Percentiles rank a stretch among this genome's conserved stretches.
These are phyloP conservation scores for Aureobasidium pullulans DNA, from an alignment of 2,329 filamentous ascomycete species.

Conservation along the genomic window DNA sequence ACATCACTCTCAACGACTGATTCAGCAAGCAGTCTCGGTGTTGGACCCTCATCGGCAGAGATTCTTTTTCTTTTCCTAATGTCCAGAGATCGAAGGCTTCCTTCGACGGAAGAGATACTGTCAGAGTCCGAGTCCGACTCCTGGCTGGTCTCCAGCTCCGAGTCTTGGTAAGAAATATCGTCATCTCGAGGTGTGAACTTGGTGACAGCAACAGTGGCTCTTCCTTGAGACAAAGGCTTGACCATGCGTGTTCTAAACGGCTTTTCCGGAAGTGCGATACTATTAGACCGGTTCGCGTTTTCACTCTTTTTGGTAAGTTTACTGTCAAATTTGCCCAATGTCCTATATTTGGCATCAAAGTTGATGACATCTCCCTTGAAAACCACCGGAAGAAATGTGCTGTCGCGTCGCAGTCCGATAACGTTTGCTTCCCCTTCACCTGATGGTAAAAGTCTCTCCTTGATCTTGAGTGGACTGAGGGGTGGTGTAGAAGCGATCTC, in stretches of 20 bases:
- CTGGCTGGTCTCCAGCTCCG: conserved; percentile 1
- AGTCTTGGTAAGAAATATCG: neutral
- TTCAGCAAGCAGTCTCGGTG: neutral
- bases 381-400: conserved; percentile 44
- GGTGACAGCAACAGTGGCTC: neutral
- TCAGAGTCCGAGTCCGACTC: conserved; percentile 2
- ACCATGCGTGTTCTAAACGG: neutral
- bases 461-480: conserved; percentile 35
- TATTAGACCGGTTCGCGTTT: neutral
- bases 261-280: conserved; percentile 17
- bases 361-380: conserved; percentile 43
- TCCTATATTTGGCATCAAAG: conserved; percentile 48
- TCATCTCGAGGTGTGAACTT: neutral
- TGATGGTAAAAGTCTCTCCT: conserved; percentile 41
- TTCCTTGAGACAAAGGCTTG: conserved; percentile 14
- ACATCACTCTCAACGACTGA: conserved; percentile 7
- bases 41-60: neutral
- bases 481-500: conserved; percentile 26
- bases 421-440: conserved; percentile 28
- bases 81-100: neutral
- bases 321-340: conserved; percentile 37
- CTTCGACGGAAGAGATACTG: neutral
- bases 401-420: conserved; percentile 25
- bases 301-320: neutral
- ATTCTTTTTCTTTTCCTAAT: conserved; percentile 3